Percentiles rank a stretch among this genome's conserved stretches.
phyloP scores from a whole-genome alignment of 352 stramenopile genomes.

The Achlya hypogyna region DNA sequence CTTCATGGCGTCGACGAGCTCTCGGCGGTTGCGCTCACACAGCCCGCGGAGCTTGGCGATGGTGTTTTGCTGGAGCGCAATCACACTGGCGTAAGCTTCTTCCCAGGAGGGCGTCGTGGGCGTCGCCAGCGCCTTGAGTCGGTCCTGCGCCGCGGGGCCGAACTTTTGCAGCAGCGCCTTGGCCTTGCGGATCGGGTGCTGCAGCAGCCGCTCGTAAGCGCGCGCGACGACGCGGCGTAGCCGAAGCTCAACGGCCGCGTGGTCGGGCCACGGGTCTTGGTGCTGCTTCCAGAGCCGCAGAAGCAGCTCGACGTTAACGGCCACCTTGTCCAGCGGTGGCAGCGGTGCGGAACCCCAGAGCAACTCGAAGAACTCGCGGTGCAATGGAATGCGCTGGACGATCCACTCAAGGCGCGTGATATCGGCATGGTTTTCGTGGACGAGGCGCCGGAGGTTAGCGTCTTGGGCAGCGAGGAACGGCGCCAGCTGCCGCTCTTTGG shows the following conservation, averaged over 20 bases:
- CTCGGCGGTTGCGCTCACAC: slow-evolving; percentile 39
- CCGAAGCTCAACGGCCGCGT: slow-evolving; percentile 34
- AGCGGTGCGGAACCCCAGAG: slow-evolving; percentile 44
- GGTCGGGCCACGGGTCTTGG: slow-evolving; percentile 28
- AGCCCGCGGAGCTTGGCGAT: slow-evolving; percentile 44
- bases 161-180: slow-evolving; percentile 64
- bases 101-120: slow-evolving; percentile 35
- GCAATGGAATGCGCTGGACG: slow-evolving; percentile 34
- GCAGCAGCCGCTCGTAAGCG: slow-evolving; percentile 39
- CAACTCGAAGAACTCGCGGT: slow-evolving; percentile 45
- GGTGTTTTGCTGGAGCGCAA: slow-evolving; percentile 67
- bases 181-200: slow-evolving; percentile 53
- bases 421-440: slow-evolving; percentile 55
- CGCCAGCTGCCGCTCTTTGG: slow-evolving; percentile 44
- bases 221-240: slow-evolving; percentile 53
- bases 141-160: slow-evolving; percentile 22
- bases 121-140: not conserved
- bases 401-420: slow-evolving; percentile 64
- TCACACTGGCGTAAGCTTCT: slow-evolving; percentile 64
- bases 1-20: slow-evolving; percentile 42
- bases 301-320: slow-evolving; percentile 34
- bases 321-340: slow-evolving; percentile 33
- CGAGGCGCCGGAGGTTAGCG: slow-evolving; percentile 33
- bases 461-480: slow-evolving; percentile 47
- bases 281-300: slow-evolving; percentile 38